A percentile compares a stretch with the other conserved stretches of the same genome.
Evolutionary conservation across 768 basidiomycete species (phyloP).

Genomic region (Tulasnella sp.): DNA sequence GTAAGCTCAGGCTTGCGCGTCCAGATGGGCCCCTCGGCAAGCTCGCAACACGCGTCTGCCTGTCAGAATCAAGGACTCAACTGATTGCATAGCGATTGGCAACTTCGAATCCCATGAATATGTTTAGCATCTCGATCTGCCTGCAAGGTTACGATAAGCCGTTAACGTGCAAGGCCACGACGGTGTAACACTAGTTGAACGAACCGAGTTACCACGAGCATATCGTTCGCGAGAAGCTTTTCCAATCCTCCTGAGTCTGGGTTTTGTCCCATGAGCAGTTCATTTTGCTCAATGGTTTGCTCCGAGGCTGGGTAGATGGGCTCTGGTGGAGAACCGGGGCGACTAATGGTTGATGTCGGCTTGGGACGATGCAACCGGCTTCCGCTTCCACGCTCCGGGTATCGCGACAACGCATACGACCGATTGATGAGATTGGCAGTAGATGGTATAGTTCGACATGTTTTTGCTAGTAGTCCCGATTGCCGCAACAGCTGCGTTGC

Average conservation of each 20-base stretch:
- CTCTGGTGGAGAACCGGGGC: background rate
- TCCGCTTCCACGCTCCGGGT: constrained; percentile 2
- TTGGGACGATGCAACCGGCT: background rate
- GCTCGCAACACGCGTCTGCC: background rate
- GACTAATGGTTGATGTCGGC: background rate
- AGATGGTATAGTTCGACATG: background rate
- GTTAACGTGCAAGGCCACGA: background rate
- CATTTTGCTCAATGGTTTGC: background rate
- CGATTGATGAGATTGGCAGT: background rate
- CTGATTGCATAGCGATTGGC: constrained; percentile 69
- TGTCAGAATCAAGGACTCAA: constrained; percentile 22
- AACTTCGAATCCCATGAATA: constrained; percentile 78
- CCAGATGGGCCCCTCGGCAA: background rate
- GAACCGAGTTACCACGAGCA: constrained; percentile 17
- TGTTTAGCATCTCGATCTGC: constrained; percentile 82
- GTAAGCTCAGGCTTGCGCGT: background rate
- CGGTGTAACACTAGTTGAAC: background rate
- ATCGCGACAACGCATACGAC: constrained; percentile 1
- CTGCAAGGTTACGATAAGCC: constrained; percentile 21
- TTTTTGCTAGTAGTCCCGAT: background rate
- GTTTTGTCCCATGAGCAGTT: background rate
- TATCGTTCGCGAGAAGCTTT: constrained; percentile 15
- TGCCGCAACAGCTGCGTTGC: background rate
- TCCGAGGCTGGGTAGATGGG: background rate
- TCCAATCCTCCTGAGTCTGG: constrained; percentile 12